A percentile compares a stretch with the other conserved stretches of the same genome.
These are phyloP conservation scores for Fusarium nelsonii DNA, from an alignment of 2,329 filamentous ascomycete species.

Conservation along the genomic window DNA sequence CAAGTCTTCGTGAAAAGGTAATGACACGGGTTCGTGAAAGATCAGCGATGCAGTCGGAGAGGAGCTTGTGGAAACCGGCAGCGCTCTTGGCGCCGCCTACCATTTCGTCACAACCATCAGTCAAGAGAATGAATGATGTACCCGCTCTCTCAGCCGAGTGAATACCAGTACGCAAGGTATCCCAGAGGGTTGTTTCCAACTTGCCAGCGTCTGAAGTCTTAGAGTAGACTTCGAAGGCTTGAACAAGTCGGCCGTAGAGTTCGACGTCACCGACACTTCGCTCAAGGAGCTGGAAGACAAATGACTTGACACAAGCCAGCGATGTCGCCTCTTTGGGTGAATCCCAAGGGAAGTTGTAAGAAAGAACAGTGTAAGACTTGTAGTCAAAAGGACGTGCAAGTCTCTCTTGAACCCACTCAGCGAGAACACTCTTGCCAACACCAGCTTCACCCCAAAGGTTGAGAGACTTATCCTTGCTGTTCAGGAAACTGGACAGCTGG, in stretches of 20 bases:
- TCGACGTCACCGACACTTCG: conserved; percentile 54
- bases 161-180: conserved; percentile 51
- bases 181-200: conserved; percentile 52
- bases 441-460: conserved; percentile 53
- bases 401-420: conserved; percentile 56
- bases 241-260: conserved; percentile 51
- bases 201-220: conserved; percentile 42
- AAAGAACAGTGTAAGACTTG: conserved; percentile 52
- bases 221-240: conserved; percentile 45
- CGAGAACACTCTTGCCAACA: conserved; percentile 55
- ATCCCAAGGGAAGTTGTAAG: conserved; percentile 55
- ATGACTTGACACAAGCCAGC: conserved; percentile 52
- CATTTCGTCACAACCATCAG: conserved; percentile 56
- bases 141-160: conserved; percentile 48
- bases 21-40: conserved; percentile 50
- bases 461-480: conserved; percentile 52
- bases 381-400: conserved; percentile 55
- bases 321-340: conserved; percentile 49
- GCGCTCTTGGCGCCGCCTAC: conserved; percentile 43
- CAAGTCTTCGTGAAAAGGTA: conserved; percentile 53
- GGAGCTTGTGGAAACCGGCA: conserved; percentile 49
- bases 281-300: conserved; percentile 56
- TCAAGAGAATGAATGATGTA: conserved; percentile 51
- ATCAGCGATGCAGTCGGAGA: conserved; percentile 49
- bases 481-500: conserved; percentile 53